Evolutionary conservation across 2,329 filamentous ascomycete species (phyloP), one percentile per base, ranked within the genome.

Genomic region (Trichophaea hybrida): DNA sequence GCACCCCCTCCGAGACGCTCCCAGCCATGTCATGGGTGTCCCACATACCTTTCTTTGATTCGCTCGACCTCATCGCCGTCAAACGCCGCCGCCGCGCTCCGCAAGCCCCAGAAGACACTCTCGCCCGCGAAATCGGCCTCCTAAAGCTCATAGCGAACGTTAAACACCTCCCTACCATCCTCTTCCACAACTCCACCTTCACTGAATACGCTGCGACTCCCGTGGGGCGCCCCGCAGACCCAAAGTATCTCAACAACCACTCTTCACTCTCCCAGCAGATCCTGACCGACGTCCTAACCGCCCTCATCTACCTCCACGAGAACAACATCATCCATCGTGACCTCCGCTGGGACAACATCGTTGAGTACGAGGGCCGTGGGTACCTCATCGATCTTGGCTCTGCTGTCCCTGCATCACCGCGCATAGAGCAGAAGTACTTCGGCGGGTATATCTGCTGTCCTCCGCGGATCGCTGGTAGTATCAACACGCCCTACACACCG

Each of bases 301-400:
- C 46, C 5, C 43, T 58, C 8, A 32, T 5, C 4, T 58, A 34
- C n/a, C n/a, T n/a, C n/a, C n/a, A n/a, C n/a, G n/a, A n/a, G n/a
- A n/a, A n/a, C n/a, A n/a, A n/a, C n/a, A 34, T 58, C 35, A 17
- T 58, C 2, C 56, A 58, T 7, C 56, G 56, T 8, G 56, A 58
- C 35, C 37, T 58, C 4, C 56, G 56, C 3, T 40, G 46, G 6
- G 56, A 53, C 1, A 58, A 58, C 6, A 24, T 58, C 3, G 7
- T 4, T 12, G 8, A 0, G 15, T 7, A 40, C n/a, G 37, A 40
- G 7, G 7, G 7, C n/a, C 37, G 37, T 7, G 37, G 7, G 7
- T 7, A 7, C 7, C 37, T 7, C 5, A 13, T 15, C 6, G 31
- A 49, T 12, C 15, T 7, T 1, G 24, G 31, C 5, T 5, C 32